Evolutionary conservation across 2,329 filamentous ascomycete species (phyloP).

Genomic region (Paraphoma chrysanthemicola): DNA sequence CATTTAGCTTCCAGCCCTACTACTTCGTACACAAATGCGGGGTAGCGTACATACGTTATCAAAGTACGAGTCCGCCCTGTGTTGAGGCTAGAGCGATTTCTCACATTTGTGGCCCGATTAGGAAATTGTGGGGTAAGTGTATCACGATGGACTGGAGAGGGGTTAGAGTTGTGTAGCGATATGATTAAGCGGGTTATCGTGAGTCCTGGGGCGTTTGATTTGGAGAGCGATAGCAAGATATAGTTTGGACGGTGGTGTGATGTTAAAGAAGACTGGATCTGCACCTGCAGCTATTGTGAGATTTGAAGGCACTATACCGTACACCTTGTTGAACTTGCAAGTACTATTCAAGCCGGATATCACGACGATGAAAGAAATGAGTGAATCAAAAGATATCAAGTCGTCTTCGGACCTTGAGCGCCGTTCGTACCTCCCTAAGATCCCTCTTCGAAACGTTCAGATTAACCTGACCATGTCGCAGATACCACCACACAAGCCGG

Average conservation of each 20-base stretch:
- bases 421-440: background rate
- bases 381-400: background rate
- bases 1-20: background rate
- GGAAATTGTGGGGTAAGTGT: background rate
- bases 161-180: background rate
- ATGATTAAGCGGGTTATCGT: too few relatives aligned
- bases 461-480: background rate
- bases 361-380: background rate
- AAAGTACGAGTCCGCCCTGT: background rate
- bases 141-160: background rate
- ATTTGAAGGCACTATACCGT: too few relatives aligned
- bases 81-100: background rate
- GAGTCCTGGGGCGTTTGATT: too few relatives aligned
- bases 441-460: too few relatives aligned
- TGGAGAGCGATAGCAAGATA: background rate
- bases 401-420: slow-evolving; percentile 2
- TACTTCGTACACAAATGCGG: background rate
- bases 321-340: too few relatives aligned
- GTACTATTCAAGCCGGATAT: too few relatives aligned
- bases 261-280: too few relatives aligned
- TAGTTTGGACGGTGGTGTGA: background rate
- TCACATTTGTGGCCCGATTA: background rate
- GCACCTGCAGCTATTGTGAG: too few relatives aligned
- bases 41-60: background rate
- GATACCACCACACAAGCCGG: slow-evolving; percentile 8